Evolutionary conservation across 2,329 filamentous ascomycete genomes (phyloP).

Genomic region (Coccinonectria pachysandricola): DNA sequence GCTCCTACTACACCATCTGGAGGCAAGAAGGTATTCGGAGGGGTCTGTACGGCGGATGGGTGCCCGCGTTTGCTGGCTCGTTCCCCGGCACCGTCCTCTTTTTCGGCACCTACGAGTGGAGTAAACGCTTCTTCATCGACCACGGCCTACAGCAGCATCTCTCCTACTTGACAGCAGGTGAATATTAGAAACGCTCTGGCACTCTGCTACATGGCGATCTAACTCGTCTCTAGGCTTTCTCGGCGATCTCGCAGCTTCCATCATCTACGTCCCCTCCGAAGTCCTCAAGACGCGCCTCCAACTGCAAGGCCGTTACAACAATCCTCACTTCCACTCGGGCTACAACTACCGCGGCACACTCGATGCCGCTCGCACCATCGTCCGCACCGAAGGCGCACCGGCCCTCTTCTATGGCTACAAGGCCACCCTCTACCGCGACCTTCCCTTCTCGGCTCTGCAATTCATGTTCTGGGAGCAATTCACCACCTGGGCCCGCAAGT

Average conservation of each 20-base stretch:
- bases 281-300: constrained; percentile 96
- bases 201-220: constrained; percentile 5
- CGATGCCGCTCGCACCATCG: constrained; percentile 78
- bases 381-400: constrained; percentile 67
- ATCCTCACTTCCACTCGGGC: constrained; percentile 83
- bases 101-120: constrained; percentile 94
- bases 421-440: constrained; percentile 84
- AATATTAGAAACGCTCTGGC: constrained; percentile 8
- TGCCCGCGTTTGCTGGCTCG: constrained; percentile 81
- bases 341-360: constrained; percentile 89
- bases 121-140: constrained; percentile 83
- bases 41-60: constrained; percentile 87
- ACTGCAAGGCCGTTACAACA: constrained; percentile 89
- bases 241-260: constrained; percentile 82
- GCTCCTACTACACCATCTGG: constrained; percentile 86
- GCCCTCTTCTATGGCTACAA: constrained; percentile 97
- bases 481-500: constrained; percentile 68
- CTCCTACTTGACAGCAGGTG: constrained; percentile 78
- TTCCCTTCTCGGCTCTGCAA: constrained; percentile 91
- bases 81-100: constrained; percentile 92
- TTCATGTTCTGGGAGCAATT: constrained; percentile 98
- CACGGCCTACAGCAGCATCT: constrained; percentile 70
- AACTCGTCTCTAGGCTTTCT: constrained; percentile 59
- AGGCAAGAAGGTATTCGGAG: constrained; percentile 79
- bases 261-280: constrained; percentile 94